Evolutionary conservation across 352 stramenopile genomes (phyloP), one percentile per base, ranked within the genome.

Genomic region (Phytophthora citricola): DNA sequence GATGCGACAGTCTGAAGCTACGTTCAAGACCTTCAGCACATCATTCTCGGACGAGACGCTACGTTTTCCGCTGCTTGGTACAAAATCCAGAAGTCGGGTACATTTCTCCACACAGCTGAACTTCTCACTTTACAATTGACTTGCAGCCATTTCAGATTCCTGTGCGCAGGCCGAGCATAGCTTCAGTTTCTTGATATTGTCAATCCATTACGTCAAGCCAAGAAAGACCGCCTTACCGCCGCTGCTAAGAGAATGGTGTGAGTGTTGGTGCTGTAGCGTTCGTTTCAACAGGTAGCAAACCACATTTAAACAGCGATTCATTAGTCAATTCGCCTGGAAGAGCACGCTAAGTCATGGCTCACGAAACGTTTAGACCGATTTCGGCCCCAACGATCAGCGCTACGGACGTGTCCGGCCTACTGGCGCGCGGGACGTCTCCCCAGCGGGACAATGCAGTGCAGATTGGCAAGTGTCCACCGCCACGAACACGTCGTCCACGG

Each of bases 401-500:
- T 14, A 74, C 50, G 12, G 66, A 75, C 34, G 62, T 78, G 14
- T 71, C 66, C 27, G 57, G 58, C 1, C 62, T 78, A n/a, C 24
- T 78, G 29, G 69, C 66, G 3, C 57, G 61, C 11, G 56, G 61
- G 1, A 65, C 71, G 5, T 59, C 71, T 3, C 71, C 66, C 7
- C 55, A 69, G 44, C 54, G 65, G 31, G 52, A 54, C 34, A 50
- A 63, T 12, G 47, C 45, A 22, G 71, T 78, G 29, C 46, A 71
- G 9, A 49, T 72, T 43, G 66, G 66, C 55, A 75, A 75, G 54
- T 71, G 61, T 11, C 71, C 64, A 5, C 65, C 71, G 2, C 71
- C 75, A 4, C 59, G 70, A 32, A 71, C 61, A 6, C 75, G 77
- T 15, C 75, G 75, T 38, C 64, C 71, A 8, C 77, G 83, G 20